A percentile compares a stretch with the other conserved stretches of the same genome.
Conservation (phyloP, 2,329 filamentous ascomycete species). For the Sporothrix pallida region DNA sequence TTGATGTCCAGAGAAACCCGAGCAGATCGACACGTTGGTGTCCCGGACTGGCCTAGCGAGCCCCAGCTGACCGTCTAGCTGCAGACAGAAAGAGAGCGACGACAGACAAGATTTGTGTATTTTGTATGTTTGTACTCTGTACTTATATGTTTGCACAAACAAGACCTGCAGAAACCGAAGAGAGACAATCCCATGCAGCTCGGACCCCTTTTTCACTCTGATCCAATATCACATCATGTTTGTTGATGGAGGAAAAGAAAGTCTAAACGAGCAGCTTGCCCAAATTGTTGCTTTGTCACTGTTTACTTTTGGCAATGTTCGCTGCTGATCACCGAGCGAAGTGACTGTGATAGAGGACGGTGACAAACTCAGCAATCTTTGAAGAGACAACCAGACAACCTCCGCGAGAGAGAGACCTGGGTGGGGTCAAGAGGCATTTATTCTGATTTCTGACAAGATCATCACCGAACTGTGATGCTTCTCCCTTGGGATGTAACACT, state of each 20-base stretch:
- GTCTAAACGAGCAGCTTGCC: not conserved
- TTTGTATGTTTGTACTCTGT: too few relatives aligned
- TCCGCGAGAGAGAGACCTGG: not conserved
- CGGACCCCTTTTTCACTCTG: not conserved
- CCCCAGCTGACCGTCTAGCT: not conserved
- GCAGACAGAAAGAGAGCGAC: not conserved
- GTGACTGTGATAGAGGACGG: slow-evolving; percentile 1
- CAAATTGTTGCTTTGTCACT: not conserved
- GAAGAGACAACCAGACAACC: too few relatives aligned
- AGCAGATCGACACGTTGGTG: not conserved
- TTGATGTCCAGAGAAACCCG: too few relatives aligned
- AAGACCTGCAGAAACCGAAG: not conserved
- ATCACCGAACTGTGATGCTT: not conserved
- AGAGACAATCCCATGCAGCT: not conserved
- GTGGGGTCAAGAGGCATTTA: slow-evolving; percentile 19
- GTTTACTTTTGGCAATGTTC: not conserved
- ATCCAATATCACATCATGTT: not conserved
- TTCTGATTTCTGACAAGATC: not conserved
- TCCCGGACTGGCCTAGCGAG: not conserved
- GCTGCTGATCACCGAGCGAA: slow-evolving; percentile 13
- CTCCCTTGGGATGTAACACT: not conserved
- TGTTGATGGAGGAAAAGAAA: too few relatives aligned
- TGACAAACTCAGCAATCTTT: not conserved
- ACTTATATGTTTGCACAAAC: not conserved
- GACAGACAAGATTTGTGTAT: not conserved